Evolutionary conservation across 2,329 filamentous ascomycete genomes (phyloP), one percentile per base, ranked within the genome.

Genomic region (Nothophoma quercina): DNA sequence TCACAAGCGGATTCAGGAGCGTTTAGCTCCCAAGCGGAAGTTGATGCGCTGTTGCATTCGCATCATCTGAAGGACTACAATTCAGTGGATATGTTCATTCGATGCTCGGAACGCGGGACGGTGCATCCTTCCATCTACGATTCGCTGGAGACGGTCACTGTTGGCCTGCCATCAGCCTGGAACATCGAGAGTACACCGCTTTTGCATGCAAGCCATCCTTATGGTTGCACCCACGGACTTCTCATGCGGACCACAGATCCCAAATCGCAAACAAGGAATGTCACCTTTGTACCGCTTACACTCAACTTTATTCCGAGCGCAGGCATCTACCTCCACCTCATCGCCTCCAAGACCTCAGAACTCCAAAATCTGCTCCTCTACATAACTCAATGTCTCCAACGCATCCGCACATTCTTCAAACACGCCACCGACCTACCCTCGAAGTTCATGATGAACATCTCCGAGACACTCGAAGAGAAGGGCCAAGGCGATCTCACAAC

Each of bases 311-410:
- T 96, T 39, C 86, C 87, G 3, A 87, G 87, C 12, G 88, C 87
- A 2, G 90, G 90, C 3, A 85, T 92, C 49, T 90, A 96, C 66
- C 78, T 98, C 2, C 90, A 93, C 22, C 81, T 96, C 4, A 81
- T 98, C 10, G 89, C 93, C 0, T 91, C 89, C 13, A 96, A 96
- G 65, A 88, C 91, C 4, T 96, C 93, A 0, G 90, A 91, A 34
- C 76, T 98, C 13, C 91, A 96, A 64, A 96, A 95, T 59, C 75
- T 98, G 10, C 78, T 97, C 7, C 83, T 91, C 40, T 98, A 99
- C 69, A 83, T 96, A 35, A 86, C 86, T 49, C 91, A 96, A 69
- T 87, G 89, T 0, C 86, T 95, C 57, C 81, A 85, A 26, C 90
- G 93, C 59, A 90, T 97, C 78, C 79, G 87, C 19, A 82, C 86